Conservation (phyloP, 2,329 filamentous ascomycete genomes). For the Cercospora sp. region DNA sequence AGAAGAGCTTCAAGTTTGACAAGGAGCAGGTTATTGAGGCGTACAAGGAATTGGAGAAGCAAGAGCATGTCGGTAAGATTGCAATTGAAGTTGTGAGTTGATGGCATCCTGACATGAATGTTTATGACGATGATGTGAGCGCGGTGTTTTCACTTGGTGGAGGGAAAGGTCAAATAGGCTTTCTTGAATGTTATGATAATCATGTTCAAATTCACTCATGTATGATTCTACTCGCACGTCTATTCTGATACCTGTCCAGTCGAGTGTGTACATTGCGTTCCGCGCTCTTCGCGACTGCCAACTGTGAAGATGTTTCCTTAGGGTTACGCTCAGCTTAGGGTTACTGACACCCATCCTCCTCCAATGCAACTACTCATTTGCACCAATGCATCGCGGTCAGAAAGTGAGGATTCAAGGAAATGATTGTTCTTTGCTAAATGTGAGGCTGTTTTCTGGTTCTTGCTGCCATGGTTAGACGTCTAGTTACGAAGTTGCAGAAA, state of each 20-base stretch:
- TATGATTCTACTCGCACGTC: background rate
- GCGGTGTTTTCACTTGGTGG: background rate
- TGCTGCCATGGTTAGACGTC: background rate
- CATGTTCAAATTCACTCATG: background rate
- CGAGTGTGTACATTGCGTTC: background rate
- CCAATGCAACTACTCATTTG: background rate
- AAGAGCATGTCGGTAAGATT: constrained; percentile 39
- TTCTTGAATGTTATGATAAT: background rate
- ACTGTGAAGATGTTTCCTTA: background rate
- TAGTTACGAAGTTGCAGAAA: background rate
- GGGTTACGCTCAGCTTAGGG: background rate
- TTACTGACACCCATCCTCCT: background rate
- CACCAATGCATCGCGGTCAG: background rate
- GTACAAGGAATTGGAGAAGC: constrained; percentile 33
- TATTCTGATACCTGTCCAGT: background rate
- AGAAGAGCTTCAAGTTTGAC: constrained; percentile 43
- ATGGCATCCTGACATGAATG: background rate
- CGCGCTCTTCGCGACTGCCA: background rate
- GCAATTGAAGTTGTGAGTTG: constrained; percentile 22
- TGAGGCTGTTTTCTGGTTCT: background rate
- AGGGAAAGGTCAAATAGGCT: background rate
- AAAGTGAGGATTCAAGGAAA: background rate
- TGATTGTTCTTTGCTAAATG: background rate
- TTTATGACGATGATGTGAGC: background rate
- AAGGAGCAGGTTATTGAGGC: constrained; percentile 32